Conservation (phyloP, 1,284 basidiomycete species). For the Thecaphora thlaspeos region DNA sequence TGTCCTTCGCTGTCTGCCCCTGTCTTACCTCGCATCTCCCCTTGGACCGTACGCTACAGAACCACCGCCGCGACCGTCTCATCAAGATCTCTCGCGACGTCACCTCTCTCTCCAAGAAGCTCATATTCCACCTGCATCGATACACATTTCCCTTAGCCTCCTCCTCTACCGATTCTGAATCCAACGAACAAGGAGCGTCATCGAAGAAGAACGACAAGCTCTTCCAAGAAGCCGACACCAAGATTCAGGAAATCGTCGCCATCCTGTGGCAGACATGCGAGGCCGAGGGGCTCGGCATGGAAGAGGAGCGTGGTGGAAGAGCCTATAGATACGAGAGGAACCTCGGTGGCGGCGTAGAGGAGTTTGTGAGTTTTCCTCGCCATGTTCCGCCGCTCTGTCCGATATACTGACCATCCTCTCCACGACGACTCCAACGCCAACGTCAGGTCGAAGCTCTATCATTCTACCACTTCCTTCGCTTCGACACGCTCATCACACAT, state of each 20-base stretch:
- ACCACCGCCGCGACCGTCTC: constrained; percentile 67
- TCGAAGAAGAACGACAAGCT: constrained; percentile 53
- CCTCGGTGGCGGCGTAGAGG: constrained; percentile 57
- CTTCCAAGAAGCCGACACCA: constrained; percentile 66
- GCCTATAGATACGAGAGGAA: constrained; percentile 45
- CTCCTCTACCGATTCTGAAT: neutral
- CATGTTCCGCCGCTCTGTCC: no score
- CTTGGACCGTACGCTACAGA: constrained; percentile 12
- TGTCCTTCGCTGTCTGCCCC: neutral
- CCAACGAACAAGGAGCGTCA: no score
- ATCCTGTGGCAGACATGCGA: constrained; percentile 67
- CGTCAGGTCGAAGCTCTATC: constrained; percentile 85
- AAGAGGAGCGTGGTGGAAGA: constrained; percentile 3
- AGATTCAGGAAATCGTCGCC: constrained; percentile 70
- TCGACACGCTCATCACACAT: constrained; percentile 70
- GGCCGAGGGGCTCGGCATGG: constrained; percentile 37
- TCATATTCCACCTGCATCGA: constrained; percentile 89
- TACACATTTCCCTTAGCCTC: constrained; percentile 29
- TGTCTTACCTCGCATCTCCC: neutral
- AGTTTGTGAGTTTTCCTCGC: constrained; percentile 45
- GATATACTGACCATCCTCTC: no score
- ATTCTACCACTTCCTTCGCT: constrained; percentile 81
- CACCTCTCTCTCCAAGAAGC: constrained; percentile 88
- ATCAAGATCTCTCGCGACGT: constrained; percentile 79
- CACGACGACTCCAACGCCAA: no score